These are phyloP conservation scores for Yamadazyma conglobata DNA, from an alignment of 1,139 yeast genomes.

Conservation along the genomic window DNA sequence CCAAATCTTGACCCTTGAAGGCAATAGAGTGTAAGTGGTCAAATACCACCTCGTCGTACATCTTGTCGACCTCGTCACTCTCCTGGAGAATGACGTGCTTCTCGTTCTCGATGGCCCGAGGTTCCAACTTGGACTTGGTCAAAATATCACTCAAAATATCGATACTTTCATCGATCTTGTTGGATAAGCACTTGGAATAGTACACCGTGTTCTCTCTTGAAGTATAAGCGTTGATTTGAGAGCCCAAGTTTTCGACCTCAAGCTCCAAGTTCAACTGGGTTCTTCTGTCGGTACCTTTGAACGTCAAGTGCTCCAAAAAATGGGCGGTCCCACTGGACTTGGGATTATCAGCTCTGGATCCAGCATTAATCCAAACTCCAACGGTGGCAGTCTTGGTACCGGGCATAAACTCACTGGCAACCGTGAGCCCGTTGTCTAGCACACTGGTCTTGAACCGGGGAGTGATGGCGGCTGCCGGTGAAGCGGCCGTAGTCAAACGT, in stretches of 20 bases:
- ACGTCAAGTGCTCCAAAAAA: constrained; percentile 91
- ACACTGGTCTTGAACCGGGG: constrained; percentile 26
- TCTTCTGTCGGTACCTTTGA: constrained; percentile 85
- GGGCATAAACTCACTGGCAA: constrained; percentile 87
- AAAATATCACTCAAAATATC: constrained; percentile 87
- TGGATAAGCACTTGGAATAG: constrained; percentile 82
- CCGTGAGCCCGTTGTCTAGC: constrained; percentile 76
- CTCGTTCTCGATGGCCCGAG: constrained; percentile 86
- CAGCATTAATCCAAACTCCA: constrained; percentile 97
- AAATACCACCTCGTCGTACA: constrained; percentile 97
- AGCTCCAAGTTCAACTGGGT: constrained; percentile 83
- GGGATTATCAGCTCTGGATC: constrained; percentile 91
- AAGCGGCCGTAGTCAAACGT: constrained; percentile 11
- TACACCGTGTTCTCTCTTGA: constrained; percentile 96
- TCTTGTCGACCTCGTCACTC: constrained; percentile 95
- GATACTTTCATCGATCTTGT: constrained; percentile 80
- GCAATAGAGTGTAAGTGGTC: constrained; percentile 95
- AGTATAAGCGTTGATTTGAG: constrained; percentile 95
- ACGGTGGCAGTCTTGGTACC: constrained; percentile 93
- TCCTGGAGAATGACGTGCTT: constrained; percentile 95
- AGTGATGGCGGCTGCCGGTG: constrained; percentile 6
- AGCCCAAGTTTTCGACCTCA: constrained; percentile 94
- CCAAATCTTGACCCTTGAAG: constrained; percentile 86
- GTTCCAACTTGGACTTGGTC: constrained; percentile 80
- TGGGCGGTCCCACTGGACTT: constrained; percentile 93